A percentile compares a stretch with the other conserved stretches of the same genome.
Evolutionary conservation across 768 basidiomycete genomes (phyloP).

Genomic region (Suillus occidentalis): DNA sequence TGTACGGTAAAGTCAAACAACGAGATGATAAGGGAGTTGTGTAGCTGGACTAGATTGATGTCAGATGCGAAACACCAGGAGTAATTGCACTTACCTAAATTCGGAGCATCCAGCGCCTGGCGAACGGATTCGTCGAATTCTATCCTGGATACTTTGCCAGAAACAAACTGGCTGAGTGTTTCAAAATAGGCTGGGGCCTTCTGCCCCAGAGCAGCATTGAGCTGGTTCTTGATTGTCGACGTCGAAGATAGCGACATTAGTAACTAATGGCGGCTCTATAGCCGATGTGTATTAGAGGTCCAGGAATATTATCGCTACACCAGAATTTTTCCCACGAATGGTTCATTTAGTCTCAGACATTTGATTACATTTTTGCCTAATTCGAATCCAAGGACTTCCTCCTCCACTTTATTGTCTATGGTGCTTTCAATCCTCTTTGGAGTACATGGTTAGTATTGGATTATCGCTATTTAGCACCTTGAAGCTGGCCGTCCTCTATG

Average conservation of each 20-base stretch:
- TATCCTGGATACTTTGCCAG: slow-evolving; percentile 63
- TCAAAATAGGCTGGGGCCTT: slow-evolving; percentile 63
- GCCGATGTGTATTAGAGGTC: too few species aligned
- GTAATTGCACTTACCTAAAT: slow-evolving; percentile 40
- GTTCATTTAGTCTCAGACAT: too few species aligned
- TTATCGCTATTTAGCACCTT: background rate
- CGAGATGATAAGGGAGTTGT: slow-evolving; percentile 83
- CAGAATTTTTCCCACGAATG: background rate
- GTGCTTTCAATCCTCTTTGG: background rate
- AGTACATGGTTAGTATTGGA: background rate
- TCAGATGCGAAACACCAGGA: slow-evolving; percentile 11
- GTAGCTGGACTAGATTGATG: slow-evolving; percentile 61
- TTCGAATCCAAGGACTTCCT: background rate
- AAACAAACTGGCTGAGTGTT: slow-evolving; percentile 64
- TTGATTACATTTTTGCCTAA: too few species aligned
- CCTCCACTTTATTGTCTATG: background rate
- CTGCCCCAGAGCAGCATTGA: slow-evolving; percentile 58
- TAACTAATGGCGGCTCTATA: background rate
- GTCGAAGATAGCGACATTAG: slow-evolving; percentile 77
- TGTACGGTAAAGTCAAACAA: slow-evolving; percentile 78
- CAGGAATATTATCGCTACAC: too few species aligned
- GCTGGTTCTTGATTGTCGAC: slow-evolving; percentile 67
- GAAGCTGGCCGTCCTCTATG: background rate
- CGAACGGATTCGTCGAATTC: slow-evolving; percentile 78
- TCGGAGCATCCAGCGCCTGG: slow-evolving; percentile 57